These are phyloP conservation scores for Trichoderma cornu-damae DNA, from an alignment of 2,329 filamentous ascomycete species.

Conservation along the genomic window DNA sequence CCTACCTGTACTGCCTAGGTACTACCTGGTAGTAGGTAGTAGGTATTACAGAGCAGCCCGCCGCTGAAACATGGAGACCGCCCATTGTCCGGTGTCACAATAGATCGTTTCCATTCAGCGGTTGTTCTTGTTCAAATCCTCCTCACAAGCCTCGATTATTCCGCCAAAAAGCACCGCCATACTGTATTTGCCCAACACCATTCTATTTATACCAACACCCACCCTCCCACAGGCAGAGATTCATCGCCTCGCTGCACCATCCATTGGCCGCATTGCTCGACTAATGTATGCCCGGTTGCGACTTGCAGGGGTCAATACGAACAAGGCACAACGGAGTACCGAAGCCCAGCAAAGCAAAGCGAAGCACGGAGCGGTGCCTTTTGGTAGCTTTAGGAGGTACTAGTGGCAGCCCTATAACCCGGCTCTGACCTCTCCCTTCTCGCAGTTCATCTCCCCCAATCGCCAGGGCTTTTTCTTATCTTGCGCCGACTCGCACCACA, in stretches of 20 bases:
- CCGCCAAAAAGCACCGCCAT: not conserved
- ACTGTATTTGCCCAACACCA: too few species aligned
- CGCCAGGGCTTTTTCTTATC: not conserved
- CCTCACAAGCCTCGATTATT: not conserved
- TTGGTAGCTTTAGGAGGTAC: too few species aligned
- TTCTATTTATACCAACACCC: constrained; percentile 9
- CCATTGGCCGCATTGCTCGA: constrained; percentile 7
- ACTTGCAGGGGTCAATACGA: constrained; percentile 15
- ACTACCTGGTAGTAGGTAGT: too few species aligned
- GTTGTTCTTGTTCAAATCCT: too few species aligned
- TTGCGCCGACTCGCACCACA: not conserved
- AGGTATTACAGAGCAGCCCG: too few species aligned
- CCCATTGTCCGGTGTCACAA: too few species aligned
- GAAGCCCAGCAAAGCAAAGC: not conserved
- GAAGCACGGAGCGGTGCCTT: constrained; percentile 1
- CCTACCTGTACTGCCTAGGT: too few species aligned
- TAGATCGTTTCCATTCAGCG: too few species aligned
- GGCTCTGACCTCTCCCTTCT: not conserved
- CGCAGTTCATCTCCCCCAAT: not conserved
- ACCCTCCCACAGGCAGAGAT: not conserved
- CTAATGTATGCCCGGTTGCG: constrained; percentile 12
- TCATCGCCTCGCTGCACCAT: not conserved
- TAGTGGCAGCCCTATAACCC: too few species aligned
- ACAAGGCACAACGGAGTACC: constrained; percentile 12
- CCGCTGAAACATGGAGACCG: too few species aligned